A percentile compares a stretch with the other conserved stretches of the same genome.
phyloP scores from a whole-genome alignment of 345 rosid genomes.

The Syzygium jambos region DNA sequence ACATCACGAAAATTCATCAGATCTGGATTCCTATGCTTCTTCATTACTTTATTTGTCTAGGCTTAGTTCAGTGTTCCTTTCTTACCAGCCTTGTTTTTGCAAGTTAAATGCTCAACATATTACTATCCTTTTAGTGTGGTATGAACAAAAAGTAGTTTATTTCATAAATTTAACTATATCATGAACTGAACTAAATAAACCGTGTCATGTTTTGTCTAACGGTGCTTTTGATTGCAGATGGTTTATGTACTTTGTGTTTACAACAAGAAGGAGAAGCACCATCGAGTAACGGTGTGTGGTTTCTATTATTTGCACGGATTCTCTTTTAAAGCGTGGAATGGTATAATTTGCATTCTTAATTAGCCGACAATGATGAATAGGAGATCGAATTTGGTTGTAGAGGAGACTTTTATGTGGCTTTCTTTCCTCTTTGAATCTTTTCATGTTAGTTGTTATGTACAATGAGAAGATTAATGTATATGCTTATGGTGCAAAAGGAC shows the following conservation, averaged over 20 bases:
- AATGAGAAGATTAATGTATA: not conserved
- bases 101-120: not conserved
- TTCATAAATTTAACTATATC: not conserved
- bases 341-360: not conserved
- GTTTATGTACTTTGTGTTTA: constrained; percentile 82
- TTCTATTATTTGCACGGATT: not conserved
- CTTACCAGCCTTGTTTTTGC: not conserved
- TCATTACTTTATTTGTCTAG: not conserved
- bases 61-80: not conserved
- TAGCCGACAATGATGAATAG: not conserved
- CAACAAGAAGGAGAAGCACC: constrained; percentile 90
- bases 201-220: not conserved
- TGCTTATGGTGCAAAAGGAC: not conserved
- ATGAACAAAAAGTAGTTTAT: not conserved
- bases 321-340: fast-evolving
- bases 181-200: fast-evolving
- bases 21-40: not conserved
- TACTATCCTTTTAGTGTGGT: not conserved
- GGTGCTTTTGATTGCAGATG: constrained; percentile 47
- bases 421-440: not conserved
- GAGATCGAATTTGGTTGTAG: not conserved
- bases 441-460: not conserved
- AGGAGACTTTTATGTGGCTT: not conserved
- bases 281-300: constrained; percentile 58
- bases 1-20: not conserved